Base-by-base conservation (phyloP, 1,284 basidiomycete genomes). In the Inonotus hispidus region DNA sequence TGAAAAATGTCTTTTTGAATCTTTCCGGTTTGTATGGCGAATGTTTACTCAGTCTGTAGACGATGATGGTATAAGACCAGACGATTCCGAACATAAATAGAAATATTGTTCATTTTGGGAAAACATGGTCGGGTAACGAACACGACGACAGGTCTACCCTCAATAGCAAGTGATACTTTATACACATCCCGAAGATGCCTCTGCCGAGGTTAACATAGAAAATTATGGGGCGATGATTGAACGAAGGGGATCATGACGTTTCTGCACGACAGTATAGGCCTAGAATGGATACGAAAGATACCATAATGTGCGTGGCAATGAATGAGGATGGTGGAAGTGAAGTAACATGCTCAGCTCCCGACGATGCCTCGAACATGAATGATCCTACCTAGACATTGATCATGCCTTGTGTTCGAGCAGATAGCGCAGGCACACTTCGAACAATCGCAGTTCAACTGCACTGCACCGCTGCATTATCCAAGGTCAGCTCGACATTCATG, bases 371-470 rank as follows among this genome's bases (percentile, higher is more conserved):
- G 16, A 5, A n/a, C 8, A 14, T 7, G 19, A 21, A n/a, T n/a
- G 16, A 2, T 32, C 41, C 41, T 43, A 43, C 41, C 13, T 43
- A 16, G 16, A 14, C 1, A 10, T 4, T 7, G 1, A 19, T 43
- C 41, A 43, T 8, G 37, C 56, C 35, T 57, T 57, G 23, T n/a
- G n/a, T 61, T 52, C 0, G 45, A 13, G 55, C 56, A 61, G 14
- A 37, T 39, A 2, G 56, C 11, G 29, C 60, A 61, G 13, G 27
- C 23, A 35, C 60, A 61, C 49, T 52, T 58, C 23, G 54, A 29
- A 32, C 55, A 61, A 45, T 21, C 35, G 39, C 60, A 61, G 2
- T 49, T 32, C 52, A 41, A 29, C 3, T 14, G 57, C 16, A n/a
- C 39, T 21, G 47, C 60, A 61, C 11, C 29, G 16, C 60, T 61